phyloP scores from a whole-genome alignment of 2,329 filamentous ascomycete species.

The Alternaria longipes region DNA sequence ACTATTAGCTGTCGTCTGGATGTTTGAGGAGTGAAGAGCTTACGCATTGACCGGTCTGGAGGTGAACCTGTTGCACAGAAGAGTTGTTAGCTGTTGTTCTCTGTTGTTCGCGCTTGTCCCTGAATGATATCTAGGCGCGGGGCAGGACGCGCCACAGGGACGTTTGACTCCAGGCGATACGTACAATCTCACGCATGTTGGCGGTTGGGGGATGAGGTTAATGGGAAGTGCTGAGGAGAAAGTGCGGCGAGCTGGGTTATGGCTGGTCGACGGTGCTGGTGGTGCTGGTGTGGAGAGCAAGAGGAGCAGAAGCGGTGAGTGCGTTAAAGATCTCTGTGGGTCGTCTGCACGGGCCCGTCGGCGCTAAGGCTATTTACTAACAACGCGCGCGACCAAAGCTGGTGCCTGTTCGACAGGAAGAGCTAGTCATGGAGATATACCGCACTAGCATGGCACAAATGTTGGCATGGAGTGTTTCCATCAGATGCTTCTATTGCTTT shows the following conservation, averaged over 20 bases:
- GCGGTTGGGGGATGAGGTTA: conserved; percentile 33
- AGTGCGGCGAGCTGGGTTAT: conserved; percentile 42
- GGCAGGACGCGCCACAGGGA: conserved; percentile 57
- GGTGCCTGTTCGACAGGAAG: background rate
- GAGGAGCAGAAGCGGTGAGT: conserved; percentile 43
- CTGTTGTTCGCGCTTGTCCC: conserved; percentile 46
- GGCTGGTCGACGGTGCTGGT: conserved; percentile 39
- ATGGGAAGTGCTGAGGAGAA: conserved; percentile 41
- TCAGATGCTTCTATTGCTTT: background rate
- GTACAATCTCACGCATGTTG: conserved; percentile 76
- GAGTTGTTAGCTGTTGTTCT: conserved; percentile 64
- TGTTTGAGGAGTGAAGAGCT: conserved; percentile 52
- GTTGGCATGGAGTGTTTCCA: background rate
- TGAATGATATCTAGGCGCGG: conserved; percentile 49
- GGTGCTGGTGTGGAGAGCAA: conserved; percentile 44
- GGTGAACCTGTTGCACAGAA: conserved; percentile 81
- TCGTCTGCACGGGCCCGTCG: conserved; percentile 34
- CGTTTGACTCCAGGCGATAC: conserved; percentile 48
- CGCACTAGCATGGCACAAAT: background rate
- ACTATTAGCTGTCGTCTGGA: conserved; percentile 41
- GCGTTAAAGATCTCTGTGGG: conserved; percentile 37
- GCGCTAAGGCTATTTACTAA: conserved; percentile 30
- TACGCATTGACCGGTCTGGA: conserved; percentile 99
- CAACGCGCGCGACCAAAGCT: conserved; percentile 26
- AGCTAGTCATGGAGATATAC: conserved; percentile 1